Base-by-base conservation (phyloP, 2,329 filamentous ascomycete genomes). In the Beauveria bassiana region DNA sequence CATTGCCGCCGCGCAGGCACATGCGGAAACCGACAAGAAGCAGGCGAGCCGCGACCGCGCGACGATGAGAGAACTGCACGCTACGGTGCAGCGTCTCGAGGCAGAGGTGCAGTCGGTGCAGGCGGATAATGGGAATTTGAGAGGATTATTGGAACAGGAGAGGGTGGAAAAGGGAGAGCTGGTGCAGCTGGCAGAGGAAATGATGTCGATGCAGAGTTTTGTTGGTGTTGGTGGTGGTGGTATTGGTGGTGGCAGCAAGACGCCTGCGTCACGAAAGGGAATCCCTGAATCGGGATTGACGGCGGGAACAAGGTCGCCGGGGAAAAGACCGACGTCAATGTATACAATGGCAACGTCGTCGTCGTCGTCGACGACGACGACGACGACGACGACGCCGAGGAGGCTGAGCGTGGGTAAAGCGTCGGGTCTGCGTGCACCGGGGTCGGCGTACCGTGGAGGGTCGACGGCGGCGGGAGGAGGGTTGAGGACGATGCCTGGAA, bases 81-180 rank as follows among this genome's bases (percentile, higher is more conserved):
- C 90, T 22, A 86, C 90, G 68, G 82, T 93, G 31, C 85, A 89
- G 65, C 88, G 90, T 58, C 81, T 96, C 12, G 85, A 87, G 67
- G 86, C 88, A 6, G 88, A 95, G 61, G 79, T 95, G 62, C 76
- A 78, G 38, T 87, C 86, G 7, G 80, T 95, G 50, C 85, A 88
- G 71, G 77, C 80, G 5, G 89, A 93, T 67, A 90, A 91, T 65
- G 80, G 83, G 38, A 79, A 83, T 40, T 78, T 93, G 28, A 77
- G 87, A 40, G 73, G 77, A 20, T 81, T 90, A 66, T 79, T 95
- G 8, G 86, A 92, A 71, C 79, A 82, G 63, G 90, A 95, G 75
- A 82, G 90, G 7, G 83, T 91, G 22, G 90, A 95, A 75, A 93
- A 95, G 79, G 88, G 89, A 59, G 90, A 93, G 75, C 79, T 95